Conservation (phyloP, 345 rosid species). For the Psidium friedrichsthalianum region DNA sequence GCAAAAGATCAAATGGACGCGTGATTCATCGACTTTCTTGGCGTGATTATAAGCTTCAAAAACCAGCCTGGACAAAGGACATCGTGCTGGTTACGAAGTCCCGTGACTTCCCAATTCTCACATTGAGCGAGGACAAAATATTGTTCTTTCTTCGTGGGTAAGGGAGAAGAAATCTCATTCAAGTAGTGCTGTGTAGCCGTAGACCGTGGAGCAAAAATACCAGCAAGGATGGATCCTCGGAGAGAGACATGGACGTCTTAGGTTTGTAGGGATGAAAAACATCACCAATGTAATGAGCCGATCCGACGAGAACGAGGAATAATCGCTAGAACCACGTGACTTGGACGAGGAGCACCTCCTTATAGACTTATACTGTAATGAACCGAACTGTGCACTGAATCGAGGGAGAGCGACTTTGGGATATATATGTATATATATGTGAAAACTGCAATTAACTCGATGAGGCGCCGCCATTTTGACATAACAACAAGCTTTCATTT, state of each 20-base stretch:
- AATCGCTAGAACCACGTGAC: rapidly evolving
- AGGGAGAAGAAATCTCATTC: not conserved
- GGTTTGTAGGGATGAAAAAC: not conserved
- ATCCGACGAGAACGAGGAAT: too few species aligned
- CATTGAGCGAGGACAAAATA: not conserved
- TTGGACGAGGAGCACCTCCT: too few species aligned
- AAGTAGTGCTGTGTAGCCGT: not conserved
- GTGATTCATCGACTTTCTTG: not conserved
- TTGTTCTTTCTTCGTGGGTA: not conserved
- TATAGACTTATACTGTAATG: too few species aligned
- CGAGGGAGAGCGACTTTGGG: too few species aligned
- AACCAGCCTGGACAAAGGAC: not conserved
- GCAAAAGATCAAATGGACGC: not conserved
- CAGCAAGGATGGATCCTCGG: not conserved
- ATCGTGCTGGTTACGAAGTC: not conserved
- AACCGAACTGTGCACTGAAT: too few species aligned
- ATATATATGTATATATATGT: too few species aligned
- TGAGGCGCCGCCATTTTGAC: too few species aligned
- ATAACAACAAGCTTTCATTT: too few species aligned
- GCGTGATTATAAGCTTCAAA: not conserved
- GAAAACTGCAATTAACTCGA: too few species aligned
- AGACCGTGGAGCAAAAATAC: not conserved
- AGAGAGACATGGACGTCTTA: not conserved
- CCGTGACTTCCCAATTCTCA: not conserved
- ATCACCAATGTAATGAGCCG: not conserved